Percentiles rank a stretch among this genome's conserved stretches.
Conservation (phyloP, 2,329 filamentous ascomycete genomes). For the Sporothrix dimorphospora region DNA sequence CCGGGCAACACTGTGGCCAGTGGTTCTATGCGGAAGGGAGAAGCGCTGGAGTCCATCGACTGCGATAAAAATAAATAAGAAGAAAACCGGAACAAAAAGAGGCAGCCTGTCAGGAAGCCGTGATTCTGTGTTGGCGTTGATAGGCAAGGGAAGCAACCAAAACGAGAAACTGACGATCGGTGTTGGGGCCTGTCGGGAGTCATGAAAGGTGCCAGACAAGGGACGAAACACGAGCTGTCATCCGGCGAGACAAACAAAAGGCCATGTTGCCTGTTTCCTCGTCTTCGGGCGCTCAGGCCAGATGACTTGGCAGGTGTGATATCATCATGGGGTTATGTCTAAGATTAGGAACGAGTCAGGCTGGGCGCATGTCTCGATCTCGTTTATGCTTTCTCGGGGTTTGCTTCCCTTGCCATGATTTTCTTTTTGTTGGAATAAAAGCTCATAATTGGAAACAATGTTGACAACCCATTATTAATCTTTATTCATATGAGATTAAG, state of each 20-base stretch:
- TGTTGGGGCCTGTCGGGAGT: background rate
- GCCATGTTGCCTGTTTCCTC: background rate
- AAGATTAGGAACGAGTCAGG: background rate
- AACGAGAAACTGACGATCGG: background rate
- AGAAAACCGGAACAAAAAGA: background rate
- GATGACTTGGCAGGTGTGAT: background rate
- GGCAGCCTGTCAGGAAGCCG: conserved; percentile 3
- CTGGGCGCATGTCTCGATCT: background rate
- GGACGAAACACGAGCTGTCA: conserved; percentile 1
- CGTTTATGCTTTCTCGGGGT: background rate
- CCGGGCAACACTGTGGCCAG: background rate
- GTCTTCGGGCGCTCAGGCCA: background rate
- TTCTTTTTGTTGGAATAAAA: background rate
- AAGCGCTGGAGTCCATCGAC: background rate
- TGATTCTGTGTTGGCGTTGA: background rate
- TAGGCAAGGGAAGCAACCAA: background rate
- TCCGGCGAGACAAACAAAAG: background rate
- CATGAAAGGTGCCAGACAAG: background rate
- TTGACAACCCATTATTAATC: background rate
- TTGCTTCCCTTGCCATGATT: background rate
- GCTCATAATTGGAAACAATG: background rate
- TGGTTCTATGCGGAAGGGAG: background rate
- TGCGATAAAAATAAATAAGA: background rate
- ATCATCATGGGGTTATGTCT: background rate
- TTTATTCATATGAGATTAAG: background rate